Evolutionary conservation across 768 basidiomycete species (phyloP).

Genomic region (Steccherinum ochraceum): DNA sequence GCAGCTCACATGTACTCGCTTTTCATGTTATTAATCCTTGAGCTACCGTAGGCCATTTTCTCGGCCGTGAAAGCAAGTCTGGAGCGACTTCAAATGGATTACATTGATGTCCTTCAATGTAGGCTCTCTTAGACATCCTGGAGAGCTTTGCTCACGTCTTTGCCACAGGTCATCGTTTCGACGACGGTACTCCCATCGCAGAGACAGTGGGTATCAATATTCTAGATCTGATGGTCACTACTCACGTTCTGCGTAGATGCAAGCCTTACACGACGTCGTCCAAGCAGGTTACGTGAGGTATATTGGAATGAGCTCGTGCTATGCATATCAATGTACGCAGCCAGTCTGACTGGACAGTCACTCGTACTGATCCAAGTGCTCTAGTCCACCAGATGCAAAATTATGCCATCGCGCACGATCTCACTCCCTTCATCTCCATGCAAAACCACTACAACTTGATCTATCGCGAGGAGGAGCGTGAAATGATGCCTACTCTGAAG

Average conservation of each 20-base stretch:
- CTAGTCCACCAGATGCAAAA: constrained; percentile 18
- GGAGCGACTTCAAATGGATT: constrained; percentile 65
- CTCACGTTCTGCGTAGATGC: constrained; percentile 25
- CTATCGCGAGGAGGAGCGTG: constrained; percentile 40
- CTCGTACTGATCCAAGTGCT: constrained; percentile 17
- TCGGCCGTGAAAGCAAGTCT: constrained; percentile 57
- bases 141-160: constrained; percentile 21
- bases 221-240: not conserved
- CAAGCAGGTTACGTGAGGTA: constrained; percentile 38
- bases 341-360: no score
- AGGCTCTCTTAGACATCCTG: constrained; percentile 14
- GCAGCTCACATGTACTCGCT: not conserved
- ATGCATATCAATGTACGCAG: constrained; percentile 29
- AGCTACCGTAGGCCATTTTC: constrained; percentile 63
- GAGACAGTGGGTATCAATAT: constrained; percentile 23
- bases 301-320: constrained; percentile 34
- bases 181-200: constrained; percentile 34
- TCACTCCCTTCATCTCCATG: constrained; percentile 41
- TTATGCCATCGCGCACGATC: constrained; percentile 22
- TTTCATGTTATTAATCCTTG: not conserved
- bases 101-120: constrained; percentile 74
- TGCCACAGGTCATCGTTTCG: constrained; percentile 26
- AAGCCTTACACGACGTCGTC: constrained; percentile 41
- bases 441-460: constrained; percentile 38
- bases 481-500: constrained; percentile 33